A percentile compares a stretch with the other conserved stretches of the same genome.
phyloP scores from a whole-genome alignment of 179 eudicot species.

The Beta macrorhiza region DNA sequence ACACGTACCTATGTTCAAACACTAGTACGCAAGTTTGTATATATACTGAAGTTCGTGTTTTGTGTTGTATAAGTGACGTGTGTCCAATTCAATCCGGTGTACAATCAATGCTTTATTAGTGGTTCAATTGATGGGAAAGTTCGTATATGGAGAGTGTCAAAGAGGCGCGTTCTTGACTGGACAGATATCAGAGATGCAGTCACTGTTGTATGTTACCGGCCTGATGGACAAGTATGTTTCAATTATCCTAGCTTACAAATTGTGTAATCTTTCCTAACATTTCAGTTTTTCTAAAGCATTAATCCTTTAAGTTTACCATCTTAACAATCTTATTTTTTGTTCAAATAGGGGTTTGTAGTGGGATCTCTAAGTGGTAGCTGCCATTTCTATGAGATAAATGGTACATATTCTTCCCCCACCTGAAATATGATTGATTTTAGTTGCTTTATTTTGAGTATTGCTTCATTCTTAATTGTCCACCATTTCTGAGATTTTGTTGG shows the following conservation, averaged over 20 bases:
- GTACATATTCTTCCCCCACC: conserved; percentile 26
- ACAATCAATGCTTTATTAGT: conserved; percentile 62
- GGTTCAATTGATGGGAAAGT: conserved; percentile 86
- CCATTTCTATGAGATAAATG: conserved; percentile 57
- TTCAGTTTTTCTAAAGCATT: not conserved
- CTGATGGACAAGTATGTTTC: conserved; percentile 67
- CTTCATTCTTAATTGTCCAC: too few relatives aligned
- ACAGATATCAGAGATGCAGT: conserved; percentile 57
- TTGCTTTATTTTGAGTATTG: too few relatives aligned
- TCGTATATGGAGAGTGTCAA: conserved; percentile 64
- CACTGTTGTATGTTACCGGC: conserved; percentile 69
- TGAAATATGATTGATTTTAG: too few relatives aligned
- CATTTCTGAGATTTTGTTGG: too few relatives aligned
- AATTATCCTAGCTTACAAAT: too few relatives aligned
- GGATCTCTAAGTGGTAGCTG: conserved; percentile 66
- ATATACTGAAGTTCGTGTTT: not conserved
- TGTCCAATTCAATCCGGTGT: conserved; percentile 67
- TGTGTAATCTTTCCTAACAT: not conserved
- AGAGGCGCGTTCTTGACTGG: conserved; percentile 72
- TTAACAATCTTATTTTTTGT: conserved; percentile 19
- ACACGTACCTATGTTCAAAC: too few relatives aligned
- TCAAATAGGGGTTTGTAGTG: conserved; percentile 53
- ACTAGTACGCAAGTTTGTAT: too few relatives aligned
- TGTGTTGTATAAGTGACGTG: conserved; percentile 61
- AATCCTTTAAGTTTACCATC: not conserved